These are phyloP conservation scores for Moniliophthora roreri DNA, from an alignment of 1,284 basidiomycete genomes.

Conservation along the genomic window DNA sequence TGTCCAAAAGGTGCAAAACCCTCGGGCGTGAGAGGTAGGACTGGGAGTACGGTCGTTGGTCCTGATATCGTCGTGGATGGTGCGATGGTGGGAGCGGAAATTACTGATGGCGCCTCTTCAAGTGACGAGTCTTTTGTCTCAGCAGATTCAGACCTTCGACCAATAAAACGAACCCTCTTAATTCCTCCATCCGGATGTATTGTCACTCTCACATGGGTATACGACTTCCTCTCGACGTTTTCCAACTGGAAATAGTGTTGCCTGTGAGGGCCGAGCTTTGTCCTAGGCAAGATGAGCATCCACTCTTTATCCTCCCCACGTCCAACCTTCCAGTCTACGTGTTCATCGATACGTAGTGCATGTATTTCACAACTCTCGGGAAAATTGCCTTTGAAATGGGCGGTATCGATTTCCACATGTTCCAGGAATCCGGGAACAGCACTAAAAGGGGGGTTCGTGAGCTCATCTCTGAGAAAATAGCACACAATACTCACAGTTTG, in stretches of 20 bases:
- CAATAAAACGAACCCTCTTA: conserved; percentile 87
- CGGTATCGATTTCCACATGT: conserved; percentile 89
- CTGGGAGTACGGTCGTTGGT: conserved; percentile 47
- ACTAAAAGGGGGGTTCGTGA: conserved; percentile 32
- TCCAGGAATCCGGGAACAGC: conserved; percentile 72
- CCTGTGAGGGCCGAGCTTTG: conserved; percentile 86
- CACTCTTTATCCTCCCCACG: conserved; percentile 56
- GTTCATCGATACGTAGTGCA: conserved; percentile 51
- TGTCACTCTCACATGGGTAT: conserved; percentile 85
- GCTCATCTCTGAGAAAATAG: conserved; percentile 8
- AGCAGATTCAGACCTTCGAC: conserved; percentile 47
- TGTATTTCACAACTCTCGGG: conserved; percentile 88
- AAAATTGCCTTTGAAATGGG: conserved; percentile 96
- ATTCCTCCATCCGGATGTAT: conserved; percentile 96
- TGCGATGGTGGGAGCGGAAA: conserved; percentile 4
- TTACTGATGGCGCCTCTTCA: conserved; percentile 12
- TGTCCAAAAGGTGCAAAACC: conserved; percentile 83
- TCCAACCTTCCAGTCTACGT: conserved; percentile 40
- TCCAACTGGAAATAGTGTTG: conserved; percentile 88
- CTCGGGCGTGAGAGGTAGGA: conserved; percentile 79
- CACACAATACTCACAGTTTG: conserved; percentile 64
- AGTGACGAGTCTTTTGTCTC: conserved; percentile 1
- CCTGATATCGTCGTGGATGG: conserved; percentile 5
- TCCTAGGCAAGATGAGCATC: conserved; percentile 74
- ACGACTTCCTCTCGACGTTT: conserved; percentile 54